Percentiles rank a stretch among this genome's conserved stretches.
Evolutionary conservation across 169 alveolate genomes (phyloP).

Genomic region (Plasmodium gaboni): DNA sequence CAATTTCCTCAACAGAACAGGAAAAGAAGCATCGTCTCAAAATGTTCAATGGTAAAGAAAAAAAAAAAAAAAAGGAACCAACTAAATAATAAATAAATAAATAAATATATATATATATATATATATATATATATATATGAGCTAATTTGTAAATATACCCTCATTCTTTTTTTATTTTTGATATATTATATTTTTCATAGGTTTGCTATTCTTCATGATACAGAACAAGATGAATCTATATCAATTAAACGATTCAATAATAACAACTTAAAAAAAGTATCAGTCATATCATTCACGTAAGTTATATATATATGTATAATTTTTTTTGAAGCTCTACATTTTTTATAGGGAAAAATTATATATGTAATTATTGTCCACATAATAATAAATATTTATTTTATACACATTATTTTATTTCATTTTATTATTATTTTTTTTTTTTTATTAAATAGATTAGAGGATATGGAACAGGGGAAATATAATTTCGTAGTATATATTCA

Average conservation of each 20-base stretch:
- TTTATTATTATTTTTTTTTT: constrained; percentile 23
- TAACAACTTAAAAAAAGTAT: constrained; percentile 21
- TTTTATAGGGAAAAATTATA: too few species aligned
- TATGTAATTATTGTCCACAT: constrained; percentile 1
- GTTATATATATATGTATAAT: background rate
- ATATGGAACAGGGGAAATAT: constrained; percentile 35
- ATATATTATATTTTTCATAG: background rate
- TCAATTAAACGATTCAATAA: constrained; percentile 51
- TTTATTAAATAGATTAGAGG: constrained; percentile 30
- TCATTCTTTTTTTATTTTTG: background rate
- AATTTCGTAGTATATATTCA: constrained; percentile 38
- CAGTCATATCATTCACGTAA: constrained; percentile 54
- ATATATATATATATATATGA: background rate
- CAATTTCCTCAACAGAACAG: constrained; percentile 7
- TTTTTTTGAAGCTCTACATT: background rate
- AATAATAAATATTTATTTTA: too few species aligned
- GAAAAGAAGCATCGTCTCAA: background rate
- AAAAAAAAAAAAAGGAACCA: background rate
- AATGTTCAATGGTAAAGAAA: constrained; percentile 44
- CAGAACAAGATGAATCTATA: constrained; percentile 33
- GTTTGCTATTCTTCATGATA: constrained; percentile 65
- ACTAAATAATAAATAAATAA: background rate
- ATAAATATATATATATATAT: constrained; percentile 3
- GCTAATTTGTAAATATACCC: background rate
- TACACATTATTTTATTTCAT: background rate